Percentiles rank a stretch among this genome's conserved stretches.
These are phyloP conservation scores for Aspergillus udagawae DNA, from an alignment of 2,329 filamentous ascomycete species.

Conservation along the genomic window DNA sequence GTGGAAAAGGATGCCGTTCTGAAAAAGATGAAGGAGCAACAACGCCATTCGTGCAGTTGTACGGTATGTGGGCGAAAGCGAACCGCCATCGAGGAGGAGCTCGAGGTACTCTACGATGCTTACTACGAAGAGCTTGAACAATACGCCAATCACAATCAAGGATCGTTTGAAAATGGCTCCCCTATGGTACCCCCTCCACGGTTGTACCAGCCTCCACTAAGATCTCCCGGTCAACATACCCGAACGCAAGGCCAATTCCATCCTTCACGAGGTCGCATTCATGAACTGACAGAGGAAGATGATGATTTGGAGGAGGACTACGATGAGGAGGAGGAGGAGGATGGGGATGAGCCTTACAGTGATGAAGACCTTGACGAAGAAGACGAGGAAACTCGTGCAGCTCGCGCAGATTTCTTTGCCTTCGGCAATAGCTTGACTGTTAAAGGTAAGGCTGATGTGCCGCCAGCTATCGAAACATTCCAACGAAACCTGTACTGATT, in stretches of 20 bases:
- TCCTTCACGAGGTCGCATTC: constrained; percentile 69
- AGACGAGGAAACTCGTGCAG: constrained; percentile 60
- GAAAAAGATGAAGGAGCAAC: constrained; percentile 99
- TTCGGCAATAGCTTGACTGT: constrained; percentile 97
- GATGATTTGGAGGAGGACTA: constrained; percentile 52
- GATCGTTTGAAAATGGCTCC: constrained; percentile 55
- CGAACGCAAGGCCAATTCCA: constrained; percentile 54
- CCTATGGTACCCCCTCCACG: constrained; percentile 66
- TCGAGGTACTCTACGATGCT: constrained; percentile 95
- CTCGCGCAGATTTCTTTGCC: constrained; percentile 80
- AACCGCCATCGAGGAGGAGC: constrained; percentile 94
- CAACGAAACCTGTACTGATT: constrained; percentile 27
- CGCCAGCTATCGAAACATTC: constrained; percentile 2
- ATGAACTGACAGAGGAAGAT: constrained; percentile 55
- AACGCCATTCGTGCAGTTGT: constrained; percentile 98
- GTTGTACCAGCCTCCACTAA: constrained; percentile 53
- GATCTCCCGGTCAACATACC: constrained; percentile 57
- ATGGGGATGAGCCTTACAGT: constrained; percentile 60
- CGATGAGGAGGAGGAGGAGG: constrained; percentile 67
- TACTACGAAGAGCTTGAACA: constrained; percentile 98
- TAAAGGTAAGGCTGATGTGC: constrained; percentile 56
- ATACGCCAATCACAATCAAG: constrained; percentile 83
- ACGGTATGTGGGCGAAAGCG: constrained; percentile 95
- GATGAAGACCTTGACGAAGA: constrained; percentile 62
- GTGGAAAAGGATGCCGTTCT: constrained; percentile 98